Conservation (phyloP, 208 protist species). For the Crithidia thermophila region DNA sequence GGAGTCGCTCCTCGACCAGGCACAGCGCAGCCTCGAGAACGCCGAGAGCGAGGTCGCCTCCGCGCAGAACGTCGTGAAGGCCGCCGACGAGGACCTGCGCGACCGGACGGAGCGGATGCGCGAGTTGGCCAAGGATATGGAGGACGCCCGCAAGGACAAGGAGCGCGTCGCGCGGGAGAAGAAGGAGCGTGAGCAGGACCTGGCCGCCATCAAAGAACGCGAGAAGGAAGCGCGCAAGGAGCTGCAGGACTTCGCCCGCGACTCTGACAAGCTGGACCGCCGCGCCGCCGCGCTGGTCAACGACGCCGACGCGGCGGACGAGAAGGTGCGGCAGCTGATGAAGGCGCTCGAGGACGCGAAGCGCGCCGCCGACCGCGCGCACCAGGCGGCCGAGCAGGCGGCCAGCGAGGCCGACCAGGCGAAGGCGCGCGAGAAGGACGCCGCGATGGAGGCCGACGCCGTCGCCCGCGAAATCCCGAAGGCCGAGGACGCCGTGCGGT, state of each 20-base stretch:
- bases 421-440: slow-evolving; percentile 68
- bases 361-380: slow-evolving; percentile 74
- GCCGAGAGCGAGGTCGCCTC: slow-evolving; percentile 64
- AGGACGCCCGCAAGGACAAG: slow-evolving; percentile 76
- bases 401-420: slow-evolving; percentile 66
- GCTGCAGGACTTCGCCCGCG: slow-evolving; percentile 72
- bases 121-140: slow-evolving; percentile 80
- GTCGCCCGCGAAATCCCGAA: slow-evolving; percentile 72
- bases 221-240: slow-evolving; percentile 80
- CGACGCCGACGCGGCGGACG: slow-evolving; percentile 74
- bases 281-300: slow-evolving; percentile 55
- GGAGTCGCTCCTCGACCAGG: slow-evolving; percentile 61
- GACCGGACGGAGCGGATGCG: slow-evolving; percentile 83
- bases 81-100: slow-evolving; percentile 76
- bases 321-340: slow-evolving; percentile 88
- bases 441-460: slow-evolving; percentile 67
- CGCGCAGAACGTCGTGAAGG: slow-evolving; percentile 58
- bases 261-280: slow-evolving; percentile 80
- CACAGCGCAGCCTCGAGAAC: slow-evolving; percentile 50
- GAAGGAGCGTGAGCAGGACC: slow-evolving; percentile 84
- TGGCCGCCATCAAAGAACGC: slow-evolving; percentile 59
- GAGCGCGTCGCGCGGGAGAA: slow-evolving; percentile 78
- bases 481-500: slow-evolving; percentile 79
- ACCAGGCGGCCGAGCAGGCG: slow-evolving; percentile 70
- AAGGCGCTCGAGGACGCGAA: slow-evolving; percentile 86